Conservation (phyloP, 1,284 basidiomycete species). For the Puccinia triticina region DNA sequence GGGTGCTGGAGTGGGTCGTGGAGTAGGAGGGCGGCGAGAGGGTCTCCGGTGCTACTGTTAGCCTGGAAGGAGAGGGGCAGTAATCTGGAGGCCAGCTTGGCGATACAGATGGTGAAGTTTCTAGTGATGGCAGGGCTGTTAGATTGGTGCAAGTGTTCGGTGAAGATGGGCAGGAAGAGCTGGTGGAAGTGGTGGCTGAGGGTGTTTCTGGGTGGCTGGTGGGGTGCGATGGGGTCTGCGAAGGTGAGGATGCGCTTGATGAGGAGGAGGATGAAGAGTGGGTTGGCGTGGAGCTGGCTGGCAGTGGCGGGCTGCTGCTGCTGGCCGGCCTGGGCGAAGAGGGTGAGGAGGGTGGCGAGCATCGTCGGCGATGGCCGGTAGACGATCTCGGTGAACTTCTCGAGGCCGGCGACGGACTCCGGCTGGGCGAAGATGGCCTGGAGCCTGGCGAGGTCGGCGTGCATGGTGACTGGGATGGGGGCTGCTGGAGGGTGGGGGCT, state of each 20-base stretch:
- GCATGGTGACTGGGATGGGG: too few relatives aligned
- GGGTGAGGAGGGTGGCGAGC: neutral
- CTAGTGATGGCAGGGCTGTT: too few relatives aligned
- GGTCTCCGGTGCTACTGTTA: too few relatives aligned
- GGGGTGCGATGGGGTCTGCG: neutral
- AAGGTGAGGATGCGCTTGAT: neutral
- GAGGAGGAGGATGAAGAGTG: constrained; percentile 1
- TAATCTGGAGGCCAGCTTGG: neutral
- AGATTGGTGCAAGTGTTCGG: too few relatives aligned
- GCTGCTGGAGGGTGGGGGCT: too few relatives aligned
- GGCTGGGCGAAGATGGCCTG: neutral
- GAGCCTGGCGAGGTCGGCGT: neutral
- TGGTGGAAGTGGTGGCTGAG: neutral
- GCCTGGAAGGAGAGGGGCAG: neutral
- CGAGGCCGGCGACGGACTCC: neutral
- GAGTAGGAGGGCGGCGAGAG: neutral
- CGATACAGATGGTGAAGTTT: neutral
- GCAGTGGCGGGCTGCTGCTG: too few relatives aligned
- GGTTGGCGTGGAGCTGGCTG: neutral
- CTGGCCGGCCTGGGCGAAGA: neutral
- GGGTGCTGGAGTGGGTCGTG: too few relatives aligned
- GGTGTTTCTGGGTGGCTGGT: neutral
- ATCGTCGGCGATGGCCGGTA: neutral
- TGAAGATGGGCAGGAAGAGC: neutral
- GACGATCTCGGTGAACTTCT: neutral